A percentile compares a stretch with the other conserved stretches of the same genome.
These are phyloP conservation scores for Bertia moriformis DNA, from an alignment of 2,329 filamentous ascomycete species.

Conservation along the genomic window DNA sequence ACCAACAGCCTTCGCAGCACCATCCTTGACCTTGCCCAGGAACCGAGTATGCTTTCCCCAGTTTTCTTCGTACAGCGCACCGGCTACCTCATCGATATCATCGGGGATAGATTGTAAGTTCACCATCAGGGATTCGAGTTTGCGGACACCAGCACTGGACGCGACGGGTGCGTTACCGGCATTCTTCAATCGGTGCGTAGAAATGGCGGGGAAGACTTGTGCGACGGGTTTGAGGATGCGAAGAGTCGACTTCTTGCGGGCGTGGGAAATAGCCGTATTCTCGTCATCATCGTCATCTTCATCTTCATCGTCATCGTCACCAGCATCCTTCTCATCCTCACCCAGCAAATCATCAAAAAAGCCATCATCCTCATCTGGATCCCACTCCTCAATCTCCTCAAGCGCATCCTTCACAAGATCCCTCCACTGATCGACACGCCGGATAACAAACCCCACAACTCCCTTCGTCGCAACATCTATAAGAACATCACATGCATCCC, in stretches of 20 bases:
- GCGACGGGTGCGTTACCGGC: background rate
- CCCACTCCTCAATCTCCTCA: constrained; percentile 7
- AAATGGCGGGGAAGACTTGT: constrained; percentile 24
- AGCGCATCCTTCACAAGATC: constrained; percentile 30
- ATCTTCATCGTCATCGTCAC: background rate
- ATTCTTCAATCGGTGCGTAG: constrained; percentile 21
- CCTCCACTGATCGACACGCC: constrained; percentile 38
- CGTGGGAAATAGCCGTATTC: constrained; percentile 14
- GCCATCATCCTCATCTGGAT: constrained; percentile 5
- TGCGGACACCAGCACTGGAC: constrained; percentile 7
- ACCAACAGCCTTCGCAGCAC: background rate
- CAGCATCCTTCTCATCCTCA: constrained; percentile 7
- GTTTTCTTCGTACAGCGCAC: constrained; percentile 24
- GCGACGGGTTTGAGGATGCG: constrained; percentile 24
- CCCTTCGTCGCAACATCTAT: constrained; percentile 31
- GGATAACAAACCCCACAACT: constrained; percentile 35
- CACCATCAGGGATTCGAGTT: constrained; percentile 17
- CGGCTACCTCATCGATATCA: constrained; percentile 26
- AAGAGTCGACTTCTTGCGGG: constrained; percentile 21
- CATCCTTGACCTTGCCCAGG: background rate
- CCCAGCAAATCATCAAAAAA: constrained; percentile 8
- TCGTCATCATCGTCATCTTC: background rate
- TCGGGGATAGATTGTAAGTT: constrained; percentile 19
- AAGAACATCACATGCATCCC: constrained; percentile 44
- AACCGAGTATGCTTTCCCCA: constrained; percentile 2